Base-by-base conservation (phyloP, 371 early-diverging fungal genomes). In the Mucor ambiguus region DNA sequence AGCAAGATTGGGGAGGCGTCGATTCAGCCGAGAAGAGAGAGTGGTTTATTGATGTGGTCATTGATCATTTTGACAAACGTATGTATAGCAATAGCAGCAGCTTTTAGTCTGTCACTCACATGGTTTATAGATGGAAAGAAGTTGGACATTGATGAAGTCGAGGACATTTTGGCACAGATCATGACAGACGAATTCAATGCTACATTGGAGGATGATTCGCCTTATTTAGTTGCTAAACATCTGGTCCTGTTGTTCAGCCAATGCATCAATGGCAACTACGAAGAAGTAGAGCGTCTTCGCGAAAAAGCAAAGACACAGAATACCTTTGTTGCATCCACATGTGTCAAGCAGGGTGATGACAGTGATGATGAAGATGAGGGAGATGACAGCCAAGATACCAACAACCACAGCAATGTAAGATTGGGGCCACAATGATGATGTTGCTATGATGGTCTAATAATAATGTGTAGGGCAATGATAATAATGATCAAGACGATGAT, bases 1-100 rank as follows among this genome's bases (percentile, higher is more conserved):
- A 91, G 48, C 87, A 89, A 61, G 89, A 87, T 41, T 93, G 93
- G 93, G 93, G 94, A 64, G 94, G 93, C 46, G 82, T 79, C 33
- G 88, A 90, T 30, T 89, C 91, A 5, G 77, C 60, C 10, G 91
- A 84, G n/a, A 93, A 93, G 75, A 81, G 89, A 58, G 89, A 87
- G n/a, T 89, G 90, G 89, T 80, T 93, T 72, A 81, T 90, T 9
- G 88, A 88, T 62, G 80, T 85, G 29, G 73, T 93, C 38, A 85
- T 89, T 29, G 89, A 90, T 49, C 80, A 87, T 61, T 92, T 92
- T 77, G 85, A 83, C 65, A 78, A 83, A 67, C 71, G 90, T 89
- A 86, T 77, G 72, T 60, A 12, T 24, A 16, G 28, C 14, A n/a
- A 4, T 20, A 30, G 8, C 18, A 14, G 11, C 5, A 30, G 30